Conservation (phyloP, 352 stramenopile species). For the Globisporangium spiculum region DNA sequence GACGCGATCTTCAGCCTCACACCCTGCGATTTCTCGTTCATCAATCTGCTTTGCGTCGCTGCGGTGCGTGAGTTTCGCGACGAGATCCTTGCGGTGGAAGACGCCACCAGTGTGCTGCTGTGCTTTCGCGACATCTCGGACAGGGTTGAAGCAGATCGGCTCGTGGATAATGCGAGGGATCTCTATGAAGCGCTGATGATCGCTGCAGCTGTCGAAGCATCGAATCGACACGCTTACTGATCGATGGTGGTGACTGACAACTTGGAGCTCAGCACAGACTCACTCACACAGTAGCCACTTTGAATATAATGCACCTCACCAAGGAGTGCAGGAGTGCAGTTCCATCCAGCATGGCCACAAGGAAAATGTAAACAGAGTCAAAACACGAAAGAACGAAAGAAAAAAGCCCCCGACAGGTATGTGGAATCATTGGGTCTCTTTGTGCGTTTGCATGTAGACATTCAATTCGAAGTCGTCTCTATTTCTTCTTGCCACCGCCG, state of each 20-base stretch:
- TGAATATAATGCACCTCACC: not conserved
- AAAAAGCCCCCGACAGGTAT: not conserved
- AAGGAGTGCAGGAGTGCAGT: not conserved
- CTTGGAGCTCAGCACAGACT: not conserved
- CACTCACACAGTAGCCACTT: not conserved
- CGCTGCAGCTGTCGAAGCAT: constrained; percentile 54
- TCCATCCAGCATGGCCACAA: not conserved
- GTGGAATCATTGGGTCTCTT: constrained; percentile 26
- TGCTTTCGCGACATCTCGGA: constrained; percentile 56
- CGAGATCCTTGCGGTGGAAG: constrained; percentile 59
- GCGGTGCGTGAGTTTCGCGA: constrained; percentile 62
- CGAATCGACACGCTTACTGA: constrained; percentile 19
- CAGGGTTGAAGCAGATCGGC: constrained; percentile 39
- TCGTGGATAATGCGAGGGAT: constrained; percentile 59
- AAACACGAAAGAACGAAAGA: not conserved
- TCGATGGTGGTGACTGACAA: not conserved
- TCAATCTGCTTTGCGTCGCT: constrained; percentile 75
- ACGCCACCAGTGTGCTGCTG: constrained; percentile 54
- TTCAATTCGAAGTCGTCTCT: constrained; percentile 14
- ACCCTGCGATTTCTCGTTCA: constrained; percentile 68
- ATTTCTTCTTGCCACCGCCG: constrained; percentile 27
- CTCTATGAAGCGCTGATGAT: constrained; percentile 67
- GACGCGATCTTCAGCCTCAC: constrained; percentile 77
- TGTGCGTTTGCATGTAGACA: not conserved
- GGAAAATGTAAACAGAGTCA: not conserved